phyloP scores from a whole-genome alignment of 768 basidiomycete genomes.

The Trichaptum fuscoviolaceum region DNA sequence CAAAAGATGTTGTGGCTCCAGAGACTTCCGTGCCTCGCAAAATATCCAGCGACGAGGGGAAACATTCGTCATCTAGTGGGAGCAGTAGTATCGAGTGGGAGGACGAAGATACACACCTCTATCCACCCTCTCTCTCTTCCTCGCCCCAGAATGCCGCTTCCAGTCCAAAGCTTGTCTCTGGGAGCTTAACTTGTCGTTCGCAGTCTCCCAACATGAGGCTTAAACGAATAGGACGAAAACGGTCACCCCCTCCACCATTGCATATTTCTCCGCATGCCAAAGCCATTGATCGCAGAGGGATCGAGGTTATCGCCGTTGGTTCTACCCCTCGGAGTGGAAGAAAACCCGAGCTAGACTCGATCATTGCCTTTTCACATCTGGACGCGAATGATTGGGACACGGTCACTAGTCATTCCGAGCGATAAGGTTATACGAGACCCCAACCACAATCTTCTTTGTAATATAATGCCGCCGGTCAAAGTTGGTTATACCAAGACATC shows the following conservation, averaged over 20 bases:
- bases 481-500: no score
- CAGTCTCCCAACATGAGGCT: conserved; percentile 1
- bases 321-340: not conserved
- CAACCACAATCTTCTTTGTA: not conserved
- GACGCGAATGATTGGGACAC: not conserved
- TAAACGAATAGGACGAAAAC: conserved; percentile 4
- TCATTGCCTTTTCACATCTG: not conserved
- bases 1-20: conserved; percentile 1
- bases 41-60: conserved; percentile 5
- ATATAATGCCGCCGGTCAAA: no score
- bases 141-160: not conserved
- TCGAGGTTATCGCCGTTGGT: not conserved
- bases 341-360: not conserved
- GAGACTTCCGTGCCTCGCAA: not conserved
- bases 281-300: not conserved
- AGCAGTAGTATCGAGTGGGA: not conserved
- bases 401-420: not conserved
- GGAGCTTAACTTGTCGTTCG: not conserved
- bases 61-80: not conserved
- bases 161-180: not conserved
- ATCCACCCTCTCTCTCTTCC: conserved; percentile 2
- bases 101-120: not conserved
- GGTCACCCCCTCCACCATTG: conserved; percentile 1
- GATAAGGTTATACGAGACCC: not conserved
- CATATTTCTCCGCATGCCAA: not conserved